Conservation (phyloP, 352 stramenopile species). For the Phytophthora citrophthora region DNA sequence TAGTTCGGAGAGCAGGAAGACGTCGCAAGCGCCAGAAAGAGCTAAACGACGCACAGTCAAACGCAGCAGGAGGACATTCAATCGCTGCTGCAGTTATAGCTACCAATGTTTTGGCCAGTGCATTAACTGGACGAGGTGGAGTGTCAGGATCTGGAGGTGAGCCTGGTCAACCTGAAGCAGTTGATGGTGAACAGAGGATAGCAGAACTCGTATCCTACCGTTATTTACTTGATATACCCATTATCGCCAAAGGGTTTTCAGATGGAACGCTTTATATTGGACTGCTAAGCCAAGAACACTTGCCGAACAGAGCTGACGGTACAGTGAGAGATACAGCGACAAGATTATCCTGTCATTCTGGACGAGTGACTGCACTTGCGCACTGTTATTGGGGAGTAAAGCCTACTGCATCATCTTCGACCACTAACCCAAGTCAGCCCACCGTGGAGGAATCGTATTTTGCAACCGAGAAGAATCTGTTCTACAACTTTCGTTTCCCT, state of each 20-base stretch:
- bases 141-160: conserved; percentile 5
- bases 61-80: conserved; percentile 1
- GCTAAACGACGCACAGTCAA: conserved; percentile 18
- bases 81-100: conserved; percentile 23
- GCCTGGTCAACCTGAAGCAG: conserved; percentile 1
- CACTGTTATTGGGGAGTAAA: conserved; percentile 49
- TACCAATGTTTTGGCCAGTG: conserved; percentile 33
- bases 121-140: conserved; percentile 27
- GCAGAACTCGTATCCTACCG: conserved; percentile 16
- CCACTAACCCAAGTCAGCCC: conserved; percentile 5
- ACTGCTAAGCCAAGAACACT: conserved; percentile 36
- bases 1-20: conserved; percentile 33
- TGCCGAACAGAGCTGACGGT: conserved; percentile 8
- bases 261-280: conserved; percentile 50
- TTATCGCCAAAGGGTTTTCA: conserved; percentile 54
- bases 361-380: conserved; percentile 53
- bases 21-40: conserved; percentile 31
- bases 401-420: not conserved
- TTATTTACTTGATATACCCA: conserved; percentile 66
- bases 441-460: conserved; percentile 31
- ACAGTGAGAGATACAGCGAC: conserved; percentile 10
- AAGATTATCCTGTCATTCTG: conserved; percentile 42
- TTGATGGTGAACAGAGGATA: conserved; percentile 5
- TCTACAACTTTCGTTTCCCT: conserved; percentile 61
- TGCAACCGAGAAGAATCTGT: conserved; percentile 66